Evolutionary conservation across 805 yeast genomes (phyloP).

Genomic region (Saturnispora saitoi): DNA sequence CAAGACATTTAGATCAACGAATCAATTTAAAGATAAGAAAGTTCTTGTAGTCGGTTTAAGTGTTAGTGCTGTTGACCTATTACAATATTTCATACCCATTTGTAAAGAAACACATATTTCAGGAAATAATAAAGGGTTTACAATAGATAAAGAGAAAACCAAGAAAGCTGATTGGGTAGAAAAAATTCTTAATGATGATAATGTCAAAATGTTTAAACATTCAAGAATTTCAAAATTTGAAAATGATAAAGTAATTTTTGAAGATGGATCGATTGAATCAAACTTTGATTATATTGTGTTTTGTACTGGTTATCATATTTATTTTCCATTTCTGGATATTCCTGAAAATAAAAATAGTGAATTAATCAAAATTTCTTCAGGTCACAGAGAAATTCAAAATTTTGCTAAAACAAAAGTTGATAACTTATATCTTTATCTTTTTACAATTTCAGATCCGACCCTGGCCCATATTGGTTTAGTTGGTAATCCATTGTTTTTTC

Average conservation of each 20-base stretch:
- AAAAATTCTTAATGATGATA: conserved; percentile 29
- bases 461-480: conserved; percentile 34
- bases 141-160: not conserved
- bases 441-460: conserved; percentile 34
- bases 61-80: conserved; percentile 59
- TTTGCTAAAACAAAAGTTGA: conserved; percentile 16
- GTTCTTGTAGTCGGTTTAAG: conserved; percentile 32
- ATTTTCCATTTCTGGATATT: conserved; percentile 32
- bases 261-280: conserved; percentile 25
- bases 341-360: conserved; percentile 18
- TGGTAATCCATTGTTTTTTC: conserved; percentile 37
- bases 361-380: conserved; percentile 26
- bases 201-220: conserved; percentile 24
- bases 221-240: conserved; percentile 24
- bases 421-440: conserved; percentile 26
- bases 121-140: not conserved
- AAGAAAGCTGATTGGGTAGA: conserved; percentile 32
- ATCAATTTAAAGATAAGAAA: conserved; percentile 23
- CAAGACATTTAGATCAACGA: conserved; percentile 25
- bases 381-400: conserved; percentile 20
- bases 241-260: conserved; percentile 24
- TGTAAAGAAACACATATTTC: conserved; percentile 14
- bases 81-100: conserved; percentile 32
- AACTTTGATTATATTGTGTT: conserved; percentile 34
- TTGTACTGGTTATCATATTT: conserved; percentile 43